Evolutionary conservation across 1,284 basidiomycete species (phyloP).

Genomic region (Puccinia polysora): DNA sequence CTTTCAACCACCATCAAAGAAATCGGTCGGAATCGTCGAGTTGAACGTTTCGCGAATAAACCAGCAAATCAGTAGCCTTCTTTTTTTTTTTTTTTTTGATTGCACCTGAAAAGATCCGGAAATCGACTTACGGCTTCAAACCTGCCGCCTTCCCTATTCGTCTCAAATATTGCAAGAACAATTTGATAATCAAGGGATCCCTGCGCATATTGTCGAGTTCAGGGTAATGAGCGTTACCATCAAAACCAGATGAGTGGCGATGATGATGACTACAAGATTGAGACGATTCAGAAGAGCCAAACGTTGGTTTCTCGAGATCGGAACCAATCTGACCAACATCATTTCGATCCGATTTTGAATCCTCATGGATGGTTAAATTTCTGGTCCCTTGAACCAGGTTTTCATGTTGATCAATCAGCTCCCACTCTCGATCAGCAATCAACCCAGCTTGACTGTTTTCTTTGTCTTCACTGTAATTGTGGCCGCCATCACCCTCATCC

Average conservation of each 20-base stretch:
- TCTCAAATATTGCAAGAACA: conserved; percentile 8
- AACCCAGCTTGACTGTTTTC: neutral
- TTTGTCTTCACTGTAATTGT: too few species aligned
- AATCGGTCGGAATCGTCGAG: too few species aligned
- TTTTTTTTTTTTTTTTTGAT: too few species aligned
- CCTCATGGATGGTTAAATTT: too few species aligned
- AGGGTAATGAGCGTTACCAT: neutral
- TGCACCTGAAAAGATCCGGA: too few species aligned
- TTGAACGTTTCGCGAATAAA: too few species aligned
- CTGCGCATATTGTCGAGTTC: conserved; percentile 12
- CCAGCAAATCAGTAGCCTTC: too few species aligned
- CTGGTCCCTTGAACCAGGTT: neutral
- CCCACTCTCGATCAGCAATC: neutral
- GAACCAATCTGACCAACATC: neutral
- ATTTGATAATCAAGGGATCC: conserved; percentile 15
- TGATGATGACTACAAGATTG: neutral
- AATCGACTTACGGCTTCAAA: conserved; percentile 24
- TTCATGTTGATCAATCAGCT: neutral
- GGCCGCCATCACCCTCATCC: neutral
- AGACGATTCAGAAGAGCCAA: neutral
- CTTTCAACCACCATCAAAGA: too few species aligned
- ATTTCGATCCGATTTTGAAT: neutral
- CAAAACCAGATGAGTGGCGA: neutral
- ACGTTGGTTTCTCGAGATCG: neutral
- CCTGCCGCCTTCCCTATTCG: conserved; percentile 1